phyloP scores from a whole-genome alignment of 1,284 basidiomycete genomes.

The Takashimella tepidaria region DNA sequence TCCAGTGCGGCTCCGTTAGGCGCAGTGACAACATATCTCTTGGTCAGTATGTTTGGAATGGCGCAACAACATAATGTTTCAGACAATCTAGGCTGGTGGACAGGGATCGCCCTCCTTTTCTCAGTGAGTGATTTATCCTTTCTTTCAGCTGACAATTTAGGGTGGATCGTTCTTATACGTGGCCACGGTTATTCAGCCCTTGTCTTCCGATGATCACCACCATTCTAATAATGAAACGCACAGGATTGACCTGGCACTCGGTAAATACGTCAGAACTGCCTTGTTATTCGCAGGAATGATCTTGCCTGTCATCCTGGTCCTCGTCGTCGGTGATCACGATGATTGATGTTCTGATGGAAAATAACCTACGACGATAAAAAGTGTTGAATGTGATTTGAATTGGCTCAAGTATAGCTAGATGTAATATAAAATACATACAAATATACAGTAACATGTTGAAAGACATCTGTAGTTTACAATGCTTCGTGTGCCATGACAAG shows the following conservation, averaged over 20 bases:
- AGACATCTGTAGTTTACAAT: no score
- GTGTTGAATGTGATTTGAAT: not conserved
- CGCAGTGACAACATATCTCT: constrained; percentile 62
- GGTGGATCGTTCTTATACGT: constrained; percentile 94
- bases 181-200: constrained; percentile 77
- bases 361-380: constrained; percentile 1
- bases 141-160: constrained; percentile 48
- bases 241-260: constrained; percentile 49
- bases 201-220: constrained; percentile 40
- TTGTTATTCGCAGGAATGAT: constrained; percentile 66
- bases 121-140: constrained; percentile 31
- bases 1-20: constrained; percentile 71
- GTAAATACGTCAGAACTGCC: constrained; percentile 52
- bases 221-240: constrained; percentile 28
- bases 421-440: not conserved
- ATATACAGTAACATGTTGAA: not conserved
- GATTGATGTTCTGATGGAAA: constrained; percentile 21
- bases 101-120: constrained; percentile 54
- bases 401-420: not conserved
- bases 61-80: not conserved
- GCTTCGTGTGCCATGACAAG: no score
- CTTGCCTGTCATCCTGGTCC: constrained; percentile 57
- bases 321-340: constrained; percentile 51
- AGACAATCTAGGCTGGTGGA: constrained; percentile 52
- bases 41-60: constrained; percentile 57